Evolutionary conservation across 352 stramenopile genomes (phyloP).

Genomic region (Detonula confervacea): DNA sequence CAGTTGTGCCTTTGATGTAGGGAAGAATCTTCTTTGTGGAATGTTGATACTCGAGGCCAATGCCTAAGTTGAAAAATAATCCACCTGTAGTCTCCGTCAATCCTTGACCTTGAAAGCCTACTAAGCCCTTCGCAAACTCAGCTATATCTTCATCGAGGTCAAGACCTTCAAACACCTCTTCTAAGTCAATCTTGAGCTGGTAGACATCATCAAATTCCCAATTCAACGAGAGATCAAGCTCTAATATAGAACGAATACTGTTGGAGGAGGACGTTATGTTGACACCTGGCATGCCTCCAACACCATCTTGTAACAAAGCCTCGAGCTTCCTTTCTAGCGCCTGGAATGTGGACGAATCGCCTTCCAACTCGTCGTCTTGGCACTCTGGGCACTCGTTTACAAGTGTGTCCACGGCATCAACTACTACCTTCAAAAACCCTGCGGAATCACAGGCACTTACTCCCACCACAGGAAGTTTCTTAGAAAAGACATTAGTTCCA

Average conservation of each 20-base stretch:
- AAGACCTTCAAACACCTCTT: slow-evolving; percentile 30
- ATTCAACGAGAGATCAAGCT: slow-evolving; percentile 28
- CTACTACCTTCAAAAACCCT: slow-evolving; percentile 29
- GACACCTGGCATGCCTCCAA: slow-evolving; percentile 41
- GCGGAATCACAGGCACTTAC: slow-evolving; percentile 24
- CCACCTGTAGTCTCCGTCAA: slow-evolving; percentile 17
- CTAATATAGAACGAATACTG: slow-evolving; percentile 27
- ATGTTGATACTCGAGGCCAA: slow-evolving; percentile 32
- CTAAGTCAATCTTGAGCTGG: slow-evolving; percentile 36
- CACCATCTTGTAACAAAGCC: slow-evolving; percentile 37
- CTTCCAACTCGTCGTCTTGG: slow-evolving; percentile 13
- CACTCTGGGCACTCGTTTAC: slow-evolving; percentile 28
- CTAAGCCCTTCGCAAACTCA: slow-evolving; percentile 18
- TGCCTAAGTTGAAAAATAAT: slow-evolving; percentile 29
- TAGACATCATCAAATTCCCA: slow-evolving; percentile 34
- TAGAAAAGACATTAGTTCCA: slow-evolving; percentile 33
- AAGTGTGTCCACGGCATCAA: slow-evolving; percentile 30
- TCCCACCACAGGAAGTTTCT: slow-evolving; percentile 42
- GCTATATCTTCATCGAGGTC: slow-evolving; percentile 32
- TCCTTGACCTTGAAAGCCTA: slow-evolving; percentile 23
- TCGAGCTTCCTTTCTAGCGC: slow-evolving; percentile 39
- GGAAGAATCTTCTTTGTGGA: slow-evolving; percentile 16
- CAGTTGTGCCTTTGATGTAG: slow-evolving; percentile 50
- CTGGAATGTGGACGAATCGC: slow-evolving; percentile 20
- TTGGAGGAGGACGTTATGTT: slow-evolving; percentile 14